Base-by-base conservation (phyloP, 2,329 filamentous ascomycete species). In the Penicillium psychrosexuale region DNA sequence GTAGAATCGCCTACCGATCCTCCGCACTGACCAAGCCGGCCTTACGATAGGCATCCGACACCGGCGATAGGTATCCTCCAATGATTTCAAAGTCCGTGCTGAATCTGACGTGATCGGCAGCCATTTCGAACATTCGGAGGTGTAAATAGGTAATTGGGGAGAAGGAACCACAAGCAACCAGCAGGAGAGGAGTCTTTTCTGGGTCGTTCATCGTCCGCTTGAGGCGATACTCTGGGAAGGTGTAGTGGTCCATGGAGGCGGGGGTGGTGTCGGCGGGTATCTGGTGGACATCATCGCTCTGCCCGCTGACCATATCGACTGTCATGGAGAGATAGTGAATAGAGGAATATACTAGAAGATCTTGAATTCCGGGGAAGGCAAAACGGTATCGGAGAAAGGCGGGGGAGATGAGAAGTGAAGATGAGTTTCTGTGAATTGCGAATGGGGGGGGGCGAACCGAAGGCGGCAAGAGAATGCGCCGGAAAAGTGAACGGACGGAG, bases 41-140 rank as follows among this genome's bases (percentile, higher is more conserved):
- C 77, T 95, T 94, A 70, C 91, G 90, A 76, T 95, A 87, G 39
- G 84, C 83, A 66, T 87, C 84, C 53, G 83, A 85, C 59, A 89
- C 89, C n/a, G 89, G 89, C 24, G 86, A 90, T 59, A 93, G 78
- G 71, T 93, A 96, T 49, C 90, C 91, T 58, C 90, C 92, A 42
- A 96, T 81, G 33, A 97, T 84, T 72, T 97, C 91, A 70, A 89
- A 97, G 50, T 89, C 78, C 24, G 84, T 86, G 69, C 85, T 86
- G 72, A 88, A 87, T 61, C 86, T 85, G 63, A 86, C 86, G 73
- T 88, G 92, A 74, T 94, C 89, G 63, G 85, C 83, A 1, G 89
- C 89, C 85, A 95, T 91, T 67, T 91, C 88, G 69, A 94, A 93
- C 88, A 95, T 93, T 69, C 89, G 86, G 59, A 94, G 77, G 69